Conservation (phyloP, 345 rosid genomes). For the Lepidium africanum region DNA sequence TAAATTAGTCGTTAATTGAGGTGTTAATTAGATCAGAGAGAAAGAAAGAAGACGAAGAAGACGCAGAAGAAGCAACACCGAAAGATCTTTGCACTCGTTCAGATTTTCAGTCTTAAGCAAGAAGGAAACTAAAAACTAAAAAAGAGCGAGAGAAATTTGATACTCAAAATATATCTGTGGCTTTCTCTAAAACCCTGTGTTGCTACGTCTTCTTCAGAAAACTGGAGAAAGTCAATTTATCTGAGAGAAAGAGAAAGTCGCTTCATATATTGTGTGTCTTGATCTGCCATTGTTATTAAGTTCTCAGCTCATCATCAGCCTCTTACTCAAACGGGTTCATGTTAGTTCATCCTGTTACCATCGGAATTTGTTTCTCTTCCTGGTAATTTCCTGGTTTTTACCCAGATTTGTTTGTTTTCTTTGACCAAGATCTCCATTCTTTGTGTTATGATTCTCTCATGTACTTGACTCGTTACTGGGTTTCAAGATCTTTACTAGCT, state of each 20-base stretch:
- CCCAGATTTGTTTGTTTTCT: conserved; percentile 11
- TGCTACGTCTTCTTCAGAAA: background rate
- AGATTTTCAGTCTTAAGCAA: conserved; percentile 8
- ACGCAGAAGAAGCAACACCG: conserved; percentile 5
- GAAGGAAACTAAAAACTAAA: background rate
- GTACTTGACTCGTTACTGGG: background rate
- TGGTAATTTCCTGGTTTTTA: conserved; percentile 6
- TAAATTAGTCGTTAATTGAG: conserved; percentile 1
- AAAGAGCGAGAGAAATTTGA: background rate
- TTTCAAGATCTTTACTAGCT: background rate
- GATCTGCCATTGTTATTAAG: conserved; percentile 25
- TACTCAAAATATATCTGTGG: background rate
- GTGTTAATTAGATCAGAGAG: conserved; percentile 14
- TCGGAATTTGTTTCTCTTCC: background rate
- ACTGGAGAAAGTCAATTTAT: conserved; percentile 2
- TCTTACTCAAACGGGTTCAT: conserved; percentile 9
- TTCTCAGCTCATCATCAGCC: conserved; percentile 17
- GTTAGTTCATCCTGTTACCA: background rate
- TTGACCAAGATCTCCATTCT: conserved; percentile 6
- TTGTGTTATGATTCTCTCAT: background rate
- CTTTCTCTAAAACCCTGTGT: conserved; percentile 2
- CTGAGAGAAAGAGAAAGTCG: background rate
- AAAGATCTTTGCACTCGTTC: conserved; percentile 19
- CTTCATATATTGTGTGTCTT: background rate
- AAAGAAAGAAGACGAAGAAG: background rate